Percentiles rank a stretch among this genome's conserved stretches.
Conservation (phyloP, 768 basidiomycete species). For the Panaeolus papilionaceus region DNA sequence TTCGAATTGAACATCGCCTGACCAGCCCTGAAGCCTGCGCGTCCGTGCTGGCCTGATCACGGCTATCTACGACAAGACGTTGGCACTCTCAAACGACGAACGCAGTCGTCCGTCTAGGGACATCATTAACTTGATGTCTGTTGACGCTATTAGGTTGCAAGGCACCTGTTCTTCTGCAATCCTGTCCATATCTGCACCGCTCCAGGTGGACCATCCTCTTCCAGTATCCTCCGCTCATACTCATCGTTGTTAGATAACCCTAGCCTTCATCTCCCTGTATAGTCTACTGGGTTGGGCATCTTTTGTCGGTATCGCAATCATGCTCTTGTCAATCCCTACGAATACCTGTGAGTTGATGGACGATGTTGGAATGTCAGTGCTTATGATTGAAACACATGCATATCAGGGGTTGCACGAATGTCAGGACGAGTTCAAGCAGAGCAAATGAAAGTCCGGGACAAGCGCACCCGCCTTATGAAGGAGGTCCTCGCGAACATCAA, state of each 20-base stretch:
- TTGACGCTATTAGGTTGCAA: conserved; percentile 80
- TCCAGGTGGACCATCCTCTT: conserved; percentile 62
- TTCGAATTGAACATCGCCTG: not conserved
- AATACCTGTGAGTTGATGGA: conserved; percentile 54
- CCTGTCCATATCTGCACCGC: conserved; percentile 84
- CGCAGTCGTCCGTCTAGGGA: conserved; percentile 84
- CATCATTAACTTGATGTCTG: conserved; percentile 94
- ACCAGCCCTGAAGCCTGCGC: conserved; percentile 65
- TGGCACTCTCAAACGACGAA: conserved; percentile 88
- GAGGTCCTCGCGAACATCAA: conserved; percentile 94
- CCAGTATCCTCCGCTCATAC: not conserved
- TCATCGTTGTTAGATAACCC: conserved; percentile 58
- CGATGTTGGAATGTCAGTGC: too few species aligned
- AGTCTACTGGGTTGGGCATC: conserved; percentile 91
- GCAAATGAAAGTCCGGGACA: conserved; percentile 95
- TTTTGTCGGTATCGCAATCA: conserved; percentile 88
- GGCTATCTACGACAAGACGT: conserved; percentile 84
- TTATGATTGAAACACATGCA: not conserved
- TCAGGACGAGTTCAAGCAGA: conserved; percentile 80
- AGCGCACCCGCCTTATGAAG: conserved; percentile 86
- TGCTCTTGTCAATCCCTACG: conserved; percentile 82
- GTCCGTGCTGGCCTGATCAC: conserved; percentile 88
- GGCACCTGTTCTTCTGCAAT: conserved; percentile 85
- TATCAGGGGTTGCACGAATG: conserved; percentile 63
- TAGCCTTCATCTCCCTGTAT: conserved; percentile 92